These are phyloP conservation scores for sweet orange (Citrus sinensis) DNA, from an alignment of 345 rosid genomes.

Conservation along the genomic window DVS_A1.0 CM039164.1:17520001-17520500, in stretches of 20 bases:
- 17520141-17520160: background rate
- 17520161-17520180: background rate
- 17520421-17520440: background rate
- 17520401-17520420: too few species aligned
- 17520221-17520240: background rate
- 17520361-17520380: background rate
- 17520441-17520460: conserved; percentile 50
- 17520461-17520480: conserved; percentile 51
- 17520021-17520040: conserved; percentile 56
- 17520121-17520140: background rate
- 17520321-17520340: conserved; percentile 60
- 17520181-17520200: background rate
- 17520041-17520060: conserved; percentile 44
- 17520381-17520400: background rate
- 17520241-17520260: conserved; percentile 5
- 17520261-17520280: conserved; percentile 55
- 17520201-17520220: background rate
- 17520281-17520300: conserved; percentile 37
- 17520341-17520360: conserved; percentile 46
- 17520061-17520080: conserved; percentile 61
- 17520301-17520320: conserved; percentile 29
- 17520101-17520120: background rate
- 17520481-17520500: conserved; percentile 47
- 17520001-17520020: conserved; percentile 51
- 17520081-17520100: conserved; percentile 37